Conservation (phyloP, 2,329 filamentous ascomycete species). For the Nemania sp. region DNA sequence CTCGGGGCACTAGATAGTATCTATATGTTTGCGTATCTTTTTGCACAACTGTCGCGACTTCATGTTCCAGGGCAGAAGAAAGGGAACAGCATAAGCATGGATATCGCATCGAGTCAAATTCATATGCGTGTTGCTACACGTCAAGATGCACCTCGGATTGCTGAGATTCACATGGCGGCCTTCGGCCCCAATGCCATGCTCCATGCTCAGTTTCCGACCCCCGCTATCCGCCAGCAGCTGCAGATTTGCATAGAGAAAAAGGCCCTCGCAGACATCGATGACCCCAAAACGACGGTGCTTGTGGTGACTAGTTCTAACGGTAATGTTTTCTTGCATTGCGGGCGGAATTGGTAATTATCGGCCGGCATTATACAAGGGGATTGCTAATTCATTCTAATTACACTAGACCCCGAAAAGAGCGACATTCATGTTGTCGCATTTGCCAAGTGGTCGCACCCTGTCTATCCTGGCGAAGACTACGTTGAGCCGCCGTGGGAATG, state of each 20-base stretch:
- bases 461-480: neutral
- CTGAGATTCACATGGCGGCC: neutral
- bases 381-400: neutral
- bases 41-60: too few species aligned
- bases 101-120: neutral
- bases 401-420: neutral
- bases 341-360: neutral
- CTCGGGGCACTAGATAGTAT: too few species aligned
- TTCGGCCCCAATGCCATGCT: neutral
- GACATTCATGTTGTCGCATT: neutral
- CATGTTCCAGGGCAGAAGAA: too few species aligned
- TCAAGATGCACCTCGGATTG: neutral
- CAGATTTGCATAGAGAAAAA: neutral
- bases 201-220: neutral
- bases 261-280: neutral
- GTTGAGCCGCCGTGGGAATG: neutral
- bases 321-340: neutral
- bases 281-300: neutral
- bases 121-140: neutral
- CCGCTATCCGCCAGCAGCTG: neutral
- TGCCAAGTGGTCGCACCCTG: neutral
- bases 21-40: too few species aligned
- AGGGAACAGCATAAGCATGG: neutral
- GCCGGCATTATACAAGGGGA: neutral
- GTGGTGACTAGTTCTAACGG: neutral